phyloP scores from a whole-genome alignment of 306 rosid species.

The Malus orientalis region DNA sequence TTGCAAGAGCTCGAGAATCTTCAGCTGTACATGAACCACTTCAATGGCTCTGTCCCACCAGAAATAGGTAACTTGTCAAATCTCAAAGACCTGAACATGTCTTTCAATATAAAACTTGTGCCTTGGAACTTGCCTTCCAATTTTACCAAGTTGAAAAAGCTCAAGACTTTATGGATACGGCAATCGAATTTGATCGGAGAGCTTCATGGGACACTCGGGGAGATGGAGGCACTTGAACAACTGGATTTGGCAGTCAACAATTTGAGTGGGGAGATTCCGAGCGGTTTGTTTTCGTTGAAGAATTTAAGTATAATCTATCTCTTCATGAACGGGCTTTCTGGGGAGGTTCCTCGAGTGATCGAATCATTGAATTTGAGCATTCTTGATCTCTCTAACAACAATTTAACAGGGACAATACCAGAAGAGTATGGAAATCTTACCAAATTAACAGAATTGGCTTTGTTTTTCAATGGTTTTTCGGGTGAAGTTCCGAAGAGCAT shows the following conservation, averaged over 20 bases:
- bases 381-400: constrained; percentile 40
- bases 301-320: constrained; percentile 38
- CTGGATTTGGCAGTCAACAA: constrained; percentile 32
- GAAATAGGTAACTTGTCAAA: constrained; percentile 55
- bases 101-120: constrained; percentile 4
- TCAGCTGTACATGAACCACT: constrained; percentile 8
- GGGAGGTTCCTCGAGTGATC: constrained; percentile 44
- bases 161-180: constrained; percentile 31
- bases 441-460: constrained; percentile 21
- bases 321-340: constrained; percentile 33
- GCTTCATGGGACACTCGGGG: constrained; percentile 46
- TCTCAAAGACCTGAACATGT: constrained; percentile 32
- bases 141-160: constrained; percentile 40
- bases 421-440: constrained; percentile 49
- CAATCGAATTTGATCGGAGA: constrained; percentile 41
- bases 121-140: constrained; percentile 28
- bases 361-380: constrained; percentile 30
- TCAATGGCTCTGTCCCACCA: constrained; percentile 43
- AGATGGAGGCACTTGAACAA: constrained; percentile 41
- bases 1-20: constrained; percentile 33
- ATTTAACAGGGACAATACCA: constrained; percentile 43
- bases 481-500: constrained; percentile 52
- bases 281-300: constrained; percentile 35
- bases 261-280: constrained; percentile 48
- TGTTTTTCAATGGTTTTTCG: constrained; percentile 33